Evolutionary conservation across 2,329 filamentous ascomycete species (phyloP).

Genomic region (Herpotrichia juniperi): DNA sequence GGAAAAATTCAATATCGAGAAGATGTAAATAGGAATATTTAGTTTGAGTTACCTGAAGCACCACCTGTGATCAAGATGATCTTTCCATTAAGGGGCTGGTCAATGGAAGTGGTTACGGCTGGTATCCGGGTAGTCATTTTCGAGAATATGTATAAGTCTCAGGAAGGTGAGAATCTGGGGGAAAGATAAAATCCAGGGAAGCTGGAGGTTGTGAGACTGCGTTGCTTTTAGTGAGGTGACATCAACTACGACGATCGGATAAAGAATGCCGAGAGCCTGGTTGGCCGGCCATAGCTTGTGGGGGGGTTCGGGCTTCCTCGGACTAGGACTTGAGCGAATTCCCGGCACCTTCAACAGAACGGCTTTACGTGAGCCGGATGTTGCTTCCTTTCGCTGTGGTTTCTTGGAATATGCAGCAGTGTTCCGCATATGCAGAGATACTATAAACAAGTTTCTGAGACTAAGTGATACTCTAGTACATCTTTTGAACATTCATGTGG

Average conservation of each 20-base stretch:
- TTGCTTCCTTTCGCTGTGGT: no score
- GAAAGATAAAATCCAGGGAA: neutral
- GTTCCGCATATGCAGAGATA: no score
- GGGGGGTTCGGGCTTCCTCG: no score
- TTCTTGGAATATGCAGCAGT: no score
- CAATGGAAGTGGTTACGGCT: slow-evolving; percentile 21
- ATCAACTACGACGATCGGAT: neutral
- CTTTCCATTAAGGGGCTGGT: slow-evolving; percentile 38
- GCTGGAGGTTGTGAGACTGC: neutral
- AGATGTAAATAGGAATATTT: neutral
- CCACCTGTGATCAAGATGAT: slow-evolving; percentile 44
- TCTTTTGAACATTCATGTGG: no score
- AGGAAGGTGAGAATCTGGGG: neutral
- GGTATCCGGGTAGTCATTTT: neutral
- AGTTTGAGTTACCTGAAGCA: slow-evolving; percentile 31
- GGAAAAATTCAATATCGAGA: neutral
- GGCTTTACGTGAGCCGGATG: no score
- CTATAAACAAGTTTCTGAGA: no score
- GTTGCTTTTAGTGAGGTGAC: neutral
- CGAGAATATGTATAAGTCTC: neutral
- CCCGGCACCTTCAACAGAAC: no score
- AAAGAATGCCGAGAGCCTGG: slow-evolving; percentile 2
- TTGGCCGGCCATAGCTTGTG: no score
- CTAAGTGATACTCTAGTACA: no score
- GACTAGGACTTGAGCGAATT: no score